phyloP scores from a whole-genome alignment of 176 grass and related monocot genomes.

The Triticum monococcum region DNA sequence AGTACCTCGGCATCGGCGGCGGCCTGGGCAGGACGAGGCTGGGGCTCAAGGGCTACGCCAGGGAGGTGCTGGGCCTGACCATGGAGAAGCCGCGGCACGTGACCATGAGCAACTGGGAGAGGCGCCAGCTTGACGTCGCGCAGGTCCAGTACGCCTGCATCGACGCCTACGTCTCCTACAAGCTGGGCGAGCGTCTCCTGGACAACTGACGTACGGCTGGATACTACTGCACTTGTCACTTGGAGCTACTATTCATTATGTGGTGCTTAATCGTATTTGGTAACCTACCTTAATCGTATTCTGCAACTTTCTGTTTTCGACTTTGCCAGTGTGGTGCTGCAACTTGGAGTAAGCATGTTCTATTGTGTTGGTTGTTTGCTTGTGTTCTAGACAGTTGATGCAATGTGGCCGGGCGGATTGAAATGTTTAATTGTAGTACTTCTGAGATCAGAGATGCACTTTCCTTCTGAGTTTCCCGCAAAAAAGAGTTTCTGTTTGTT shows the following conservation, averaged over 20 bases:
- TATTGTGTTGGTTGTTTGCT: not conserved
- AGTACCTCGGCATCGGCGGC: not conserved
- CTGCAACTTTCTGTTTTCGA: not conserved
- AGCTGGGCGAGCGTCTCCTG: constrained; percentile 39
- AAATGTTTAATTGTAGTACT: not conserved
- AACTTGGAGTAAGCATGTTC: not conserved
- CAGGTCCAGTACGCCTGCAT: constrained; percentile 57
- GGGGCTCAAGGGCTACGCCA: constrained; percentile 45
- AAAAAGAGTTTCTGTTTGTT: not conserved
- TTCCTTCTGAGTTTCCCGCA: not conserved
- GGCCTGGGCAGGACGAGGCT: not conserved
- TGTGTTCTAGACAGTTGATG: not conserved
- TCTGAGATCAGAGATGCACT: not conserved
- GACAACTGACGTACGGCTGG: not conserved
- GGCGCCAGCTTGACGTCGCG: not conserved
- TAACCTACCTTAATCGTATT: not conserved
- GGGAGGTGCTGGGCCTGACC: constrained; percentile 42
- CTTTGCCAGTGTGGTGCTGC: not conserved
- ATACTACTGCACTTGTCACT: not conserved
- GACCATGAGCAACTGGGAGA: constrained; percentile 63
- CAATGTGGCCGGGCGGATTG: not conserved
- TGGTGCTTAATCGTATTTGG: not conserved
- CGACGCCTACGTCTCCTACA: constrained; percentile 63
- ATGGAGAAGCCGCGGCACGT: constrained; percentile 45
- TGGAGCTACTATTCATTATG: not conserved